A percentile compares a stretch with the other conserved stretches of the same genome.
phyloP scores from a whole-genome alignment of 495 filamentous ascomycete species.

The Aspergillus panamensis region DNA sequence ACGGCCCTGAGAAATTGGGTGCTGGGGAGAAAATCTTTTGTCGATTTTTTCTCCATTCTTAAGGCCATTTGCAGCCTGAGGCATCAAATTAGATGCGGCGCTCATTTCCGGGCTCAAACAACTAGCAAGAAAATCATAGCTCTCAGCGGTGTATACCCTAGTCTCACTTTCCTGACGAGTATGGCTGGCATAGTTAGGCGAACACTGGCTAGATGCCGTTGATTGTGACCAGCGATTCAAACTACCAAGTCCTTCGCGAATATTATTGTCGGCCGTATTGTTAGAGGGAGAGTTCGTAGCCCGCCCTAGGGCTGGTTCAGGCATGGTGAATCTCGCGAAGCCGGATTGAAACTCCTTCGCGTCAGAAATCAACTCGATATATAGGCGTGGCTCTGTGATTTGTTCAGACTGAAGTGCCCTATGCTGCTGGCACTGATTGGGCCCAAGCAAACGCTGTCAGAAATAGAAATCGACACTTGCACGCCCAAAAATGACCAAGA shows the following conservation, averaged over 20 bases:
- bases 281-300: conserved; percentile 13
- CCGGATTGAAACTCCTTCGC: background rate
- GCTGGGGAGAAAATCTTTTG: conserved; percentile 10
- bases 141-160: conserved; percentile 49
- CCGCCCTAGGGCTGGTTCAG: conserved; percentile 17
- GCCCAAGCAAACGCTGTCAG: too few species aligned
- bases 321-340: conserved; percentile 1
- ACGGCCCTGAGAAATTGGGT: background rate
- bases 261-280: conserved; percentile 31
- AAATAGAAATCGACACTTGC: background rate
- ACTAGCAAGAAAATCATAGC: conserved; percentile 23
- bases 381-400: background rate
- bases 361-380: background rate
- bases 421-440: too few species aligned
- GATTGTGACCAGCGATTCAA: conserved; percentile 83
- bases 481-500: background rate
- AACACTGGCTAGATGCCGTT: conserved; percentile 64
- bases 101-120: conserved; percentile 16
- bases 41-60: conserved; percentile 7
- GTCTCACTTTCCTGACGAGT: conserved; percentile 47
- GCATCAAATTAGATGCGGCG: conserved; percentile 14
- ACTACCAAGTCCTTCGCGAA: conserved; percentile 64
- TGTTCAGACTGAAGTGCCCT: too few species aligned
- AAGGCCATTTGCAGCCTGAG: conserved; percentile 14
- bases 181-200: conserved; percentile 41